These are phyloP conservation scores for Neurospora sp. DNA, from an alignment of 495 filamentous ascomycete species.

Conservation along the genomic window DNA sequence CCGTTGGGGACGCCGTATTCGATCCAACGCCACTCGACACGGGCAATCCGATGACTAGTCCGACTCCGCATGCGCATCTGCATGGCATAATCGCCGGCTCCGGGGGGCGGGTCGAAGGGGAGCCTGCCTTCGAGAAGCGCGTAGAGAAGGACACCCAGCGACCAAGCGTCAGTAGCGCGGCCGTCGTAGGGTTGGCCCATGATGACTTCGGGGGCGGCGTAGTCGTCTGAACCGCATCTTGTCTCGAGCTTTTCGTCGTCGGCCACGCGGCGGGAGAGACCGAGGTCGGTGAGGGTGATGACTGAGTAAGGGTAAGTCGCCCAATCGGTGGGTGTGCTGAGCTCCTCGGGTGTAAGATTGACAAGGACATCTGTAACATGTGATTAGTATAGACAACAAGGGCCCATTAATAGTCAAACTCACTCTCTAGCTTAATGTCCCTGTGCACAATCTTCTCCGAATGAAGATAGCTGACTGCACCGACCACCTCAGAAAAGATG, in stretches of 20 bases:
- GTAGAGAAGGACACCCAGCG: slow-evolving; percentile 85
- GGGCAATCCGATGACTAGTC: slow-evolving; percentile 85
- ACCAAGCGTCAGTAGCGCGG: slow-evolving; percentile 87
- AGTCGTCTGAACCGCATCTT: slow-evolving; percentile 91
- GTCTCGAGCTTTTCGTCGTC: slow-evolving; percentile 75
- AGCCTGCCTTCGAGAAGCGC: slow-evolving; percentile 85
- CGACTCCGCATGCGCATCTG: slow-evolving; percentile 52
- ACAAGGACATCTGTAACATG: slow-evolving; percentile 68
- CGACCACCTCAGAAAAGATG: slow-evolving; percentile 82
- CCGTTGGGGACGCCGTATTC: slow-evolving; percentile 68
- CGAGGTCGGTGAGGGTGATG: slow-evolving; percentile 83
- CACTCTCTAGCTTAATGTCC: slow-evolving; percentile 97
- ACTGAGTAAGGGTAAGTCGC: slow-evolving; percentile 66
- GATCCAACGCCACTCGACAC: slow-evolving; percentile 90
- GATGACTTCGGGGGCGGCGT: slow-evolving; percentile 91
- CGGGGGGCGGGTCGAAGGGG: slow-evolving; percentile 81
- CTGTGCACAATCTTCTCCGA: slow-evolving; percentile 79
- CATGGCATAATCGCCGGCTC: slow-evolving; percentile 54
- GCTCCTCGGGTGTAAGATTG: slow-evolving; percentile 54
- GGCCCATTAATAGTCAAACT: slow-evolving; percentile 14
- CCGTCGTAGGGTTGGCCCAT: slow-evolving; percentile 95
- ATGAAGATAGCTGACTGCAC: slow-evolving; percentile 80
- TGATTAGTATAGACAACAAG: background rate
- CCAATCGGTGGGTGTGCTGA: slow-evolving; percentile 46
- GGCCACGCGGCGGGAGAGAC: slow-evolving; percentile 75